These are phyloP conservation scores for Diaporthe australafricana DNA, from an alignment of 2,329 filamentous ascomycete species.

Conservation along the genomic window DNA sequence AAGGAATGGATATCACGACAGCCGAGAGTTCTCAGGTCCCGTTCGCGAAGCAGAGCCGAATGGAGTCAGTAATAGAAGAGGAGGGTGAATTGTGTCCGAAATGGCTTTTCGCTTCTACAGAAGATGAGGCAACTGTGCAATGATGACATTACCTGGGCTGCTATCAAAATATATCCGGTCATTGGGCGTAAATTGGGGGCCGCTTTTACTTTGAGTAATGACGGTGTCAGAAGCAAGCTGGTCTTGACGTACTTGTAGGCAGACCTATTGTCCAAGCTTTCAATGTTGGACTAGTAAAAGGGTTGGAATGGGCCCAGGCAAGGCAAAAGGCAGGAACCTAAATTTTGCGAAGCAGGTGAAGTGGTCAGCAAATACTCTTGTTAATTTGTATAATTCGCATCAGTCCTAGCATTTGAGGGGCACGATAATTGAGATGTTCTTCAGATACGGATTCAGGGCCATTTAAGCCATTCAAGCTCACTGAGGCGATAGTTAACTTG, in stretches of 20 bases:
- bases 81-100: background rate
- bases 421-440: too few relatives aligned
- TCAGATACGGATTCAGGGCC: too few relatives aligned
- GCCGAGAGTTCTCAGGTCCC: background rate
- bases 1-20: background rate
- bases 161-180: background rate
- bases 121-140: background rate
- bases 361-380: too few relatives aligned
- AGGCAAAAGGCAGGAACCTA: too few relatives aligned
- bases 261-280: background rate
- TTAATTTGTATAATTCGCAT: too few relatives aligned
- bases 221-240: background rate
- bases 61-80: background rate
- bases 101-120: background rate
- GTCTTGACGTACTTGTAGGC: background rate
- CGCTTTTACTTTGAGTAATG: background rate
- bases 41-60: background rate
- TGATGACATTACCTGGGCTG: background rate
- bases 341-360: too few relatives aligned
- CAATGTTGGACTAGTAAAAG: background rate
- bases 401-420: too few relatives aligned
- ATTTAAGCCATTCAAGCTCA: too few relatives aligned
- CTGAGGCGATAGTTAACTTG: too few relatives aligned
- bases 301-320: too few relatives aligned
- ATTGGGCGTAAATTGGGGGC: background rate